Conservation (phyloP, 2,329 filamentous ascomycete genomes). For the Coccinonectria pachysandricola region DNA sequence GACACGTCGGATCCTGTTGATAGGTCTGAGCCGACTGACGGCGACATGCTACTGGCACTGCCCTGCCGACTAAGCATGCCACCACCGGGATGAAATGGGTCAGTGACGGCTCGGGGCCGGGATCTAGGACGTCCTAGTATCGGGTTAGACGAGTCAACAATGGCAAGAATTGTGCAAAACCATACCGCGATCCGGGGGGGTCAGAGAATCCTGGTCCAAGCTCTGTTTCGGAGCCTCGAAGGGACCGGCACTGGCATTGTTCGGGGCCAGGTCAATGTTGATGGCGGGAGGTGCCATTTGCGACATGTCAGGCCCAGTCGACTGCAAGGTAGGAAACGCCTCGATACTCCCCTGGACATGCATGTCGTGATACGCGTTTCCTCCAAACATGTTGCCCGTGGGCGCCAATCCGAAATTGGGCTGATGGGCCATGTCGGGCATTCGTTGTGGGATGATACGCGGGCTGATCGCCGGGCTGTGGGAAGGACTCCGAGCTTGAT, state of each 20-base stretch:
- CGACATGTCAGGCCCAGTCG: conserved; percentile 49
- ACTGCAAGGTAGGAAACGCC: conserved; percentile 42
- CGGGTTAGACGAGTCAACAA: conserved; percentile 8
- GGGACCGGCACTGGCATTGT: conserved; percentile 36
- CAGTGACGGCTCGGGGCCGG: conserved; percentile 47
- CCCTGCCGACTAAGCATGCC: conserved; percentile 29
- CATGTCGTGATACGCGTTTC: conserved; percentile 19
- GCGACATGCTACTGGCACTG: conserved; percentile 35
- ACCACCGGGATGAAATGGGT: conserved; percentile 45
- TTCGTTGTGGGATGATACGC: conserved; percentile 46
- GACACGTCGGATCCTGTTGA: conserved; percentile 36
- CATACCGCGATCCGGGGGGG: conserved; percentile 64
- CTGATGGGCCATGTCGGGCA: conserved; percentile 42
- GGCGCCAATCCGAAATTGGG: conserved; percentile 33
- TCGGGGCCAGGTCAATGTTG: conserved; percentile 85
- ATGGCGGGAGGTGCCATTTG: conserved; percentile 90
- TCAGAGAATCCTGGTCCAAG: conserved; percentile 69
- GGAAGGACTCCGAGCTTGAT: conserved; percentile 69
- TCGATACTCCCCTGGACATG: conserved; percentile 30
- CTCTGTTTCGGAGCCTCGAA: conserved; percentile 46
- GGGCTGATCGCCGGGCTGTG: conserved; percentile 60
- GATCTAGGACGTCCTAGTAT: conserved; percentile 35
- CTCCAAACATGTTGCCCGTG: conserved; percentile 29
- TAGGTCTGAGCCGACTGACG: conserved; percentile 37
- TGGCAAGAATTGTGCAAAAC: conserved; percentile 4